Evolutionary conservation across 345 rosid genomes (phyloP).

Genomic region (Chamaenerion angustifolium): DNA sequence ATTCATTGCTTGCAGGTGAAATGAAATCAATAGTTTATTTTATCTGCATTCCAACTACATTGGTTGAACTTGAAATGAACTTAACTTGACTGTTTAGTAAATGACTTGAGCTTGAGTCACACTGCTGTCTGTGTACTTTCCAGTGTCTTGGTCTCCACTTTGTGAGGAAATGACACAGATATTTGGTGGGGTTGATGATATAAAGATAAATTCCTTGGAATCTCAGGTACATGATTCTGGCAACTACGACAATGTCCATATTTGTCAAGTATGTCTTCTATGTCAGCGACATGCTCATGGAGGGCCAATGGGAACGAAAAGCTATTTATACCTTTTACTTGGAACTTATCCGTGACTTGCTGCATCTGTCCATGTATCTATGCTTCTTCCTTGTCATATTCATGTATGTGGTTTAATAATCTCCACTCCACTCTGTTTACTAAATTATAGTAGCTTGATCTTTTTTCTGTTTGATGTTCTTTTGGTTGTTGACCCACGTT

Average conservation of each 20-base stretch:
- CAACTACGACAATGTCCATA: conserved; percentile 71
- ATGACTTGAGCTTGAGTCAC: no score
- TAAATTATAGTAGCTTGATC: background rate
- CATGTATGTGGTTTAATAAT: conserved; percentile 46
- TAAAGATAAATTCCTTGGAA: conserved; percentile 1
- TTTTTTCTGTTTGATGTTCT: background rate
- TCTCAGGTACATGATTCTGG: conserved; percentile 87
- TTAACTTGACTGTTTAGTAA: no score
- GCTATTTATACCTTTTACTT: conserved; percentile 87
- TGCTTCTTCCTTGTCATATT: conserved; percentile 96
- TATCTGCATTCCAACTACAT: no score
- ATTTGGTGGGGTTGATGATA: background rate
- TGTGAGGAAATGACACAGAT: background rate
- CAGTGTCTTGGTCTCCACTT: background rate
- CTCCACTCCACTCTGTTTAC: conserved; percentile 1
- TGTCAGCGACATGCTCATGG: conserved; percentile 82
- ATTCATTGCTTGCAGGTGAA: no score
- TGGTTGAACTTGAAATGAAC: no score
- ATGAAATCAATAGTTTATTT: no score
- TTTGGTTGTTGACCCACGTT: background rate
- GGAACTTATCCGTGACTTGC: conserved; percentile 90
- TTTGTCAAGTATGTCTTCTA: conserved; percentile 80
- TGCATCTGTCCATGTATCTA: conserved; percentile 83
- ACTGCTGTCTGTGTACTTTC: no score
- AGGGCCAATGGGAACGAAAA: conserved; percentile 95